Percentiles rank a stretch among this genome's conserved stretches.
Conservation (phyloP, 345 rosid species). For the Brassica cretica region DNA sequence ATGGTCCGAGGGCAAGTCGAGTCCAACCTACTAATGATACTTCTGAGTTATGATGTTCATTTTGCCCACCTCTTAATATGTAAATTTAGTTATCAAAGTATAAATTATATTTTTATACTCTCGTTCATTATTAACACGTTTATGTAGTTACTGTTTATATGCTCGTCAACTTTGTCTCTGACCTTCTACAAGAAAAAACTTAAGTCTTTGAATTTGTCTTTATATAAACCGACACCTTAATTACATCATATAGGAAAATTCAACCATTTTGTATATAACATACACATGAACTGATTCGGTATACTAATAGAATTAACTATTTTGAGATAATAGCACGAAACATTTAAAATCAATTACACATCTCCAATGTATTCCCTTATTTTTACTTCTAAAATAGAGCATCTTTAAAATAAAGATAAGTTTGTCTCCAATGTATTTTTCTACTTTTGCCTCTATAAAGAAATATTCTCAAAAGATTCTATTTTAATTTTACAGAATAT, state of each 20-base stretch:
- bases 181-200: not conserved
- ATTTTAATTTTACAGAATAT: no score
- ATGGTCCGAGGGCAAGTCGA: conserved; percentile 23
- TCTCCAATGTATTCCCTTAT: no score
- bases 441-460: no score
- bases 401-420: no score
- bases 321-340: conserved; percentile 9
- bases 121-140: not conserved
- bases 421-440: no score
- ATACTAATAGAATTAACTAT: not conserved
- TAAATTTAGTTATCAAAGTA: not conserved
- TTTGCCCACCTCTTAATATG: conserved; percentile 1
- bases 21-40: conserved; percentile 22
- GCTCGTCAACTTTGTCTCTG: not conserved
- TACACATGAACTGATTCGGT: not conserved
- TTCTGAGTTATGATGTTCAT: conserved; percentile 6
- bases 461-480: no score
- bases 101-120: not conserved
- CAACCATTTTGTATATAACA: not conserved
- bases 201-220: not conserved
- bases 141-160: not conserved
- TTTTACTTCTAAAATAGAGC: no score
- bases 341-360: not conserved
- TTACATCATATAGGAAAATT: not conserved
- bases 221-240: not conserved